phyloP scores from a whole-genome alignment of 345 rosid species.

The Gossypium thurberi region DNA sequence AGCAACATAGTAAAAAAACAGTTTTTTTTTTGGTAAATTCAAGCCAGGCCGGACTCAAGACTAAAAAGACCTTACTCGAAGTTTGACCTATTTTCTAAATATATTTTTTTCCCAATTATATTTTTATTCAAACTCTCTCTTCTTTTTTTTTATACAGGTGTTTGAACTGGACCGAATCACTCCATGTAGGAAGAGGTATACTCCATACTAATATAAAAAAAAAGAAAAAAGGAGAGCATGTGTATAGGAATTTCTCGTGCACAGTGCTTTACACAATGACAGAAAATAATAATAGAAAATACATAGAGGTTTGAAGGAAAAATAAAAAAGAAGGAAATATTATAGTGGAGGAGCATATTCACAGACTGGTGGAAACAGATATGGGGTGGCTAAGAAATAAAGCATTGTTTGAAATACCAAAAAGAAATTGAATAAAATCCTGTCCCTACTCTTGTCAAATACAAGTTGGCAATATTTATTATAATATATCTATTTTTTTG shows the following conservation, averaged over 20 bases:
- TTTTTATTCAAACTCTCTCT: too few relatives aligned
- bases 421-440: constrained; percentile 1
- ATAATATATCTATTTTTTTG: neutral
- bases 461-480: constrained; percentile 17
- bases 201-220: too few relatives aligned
- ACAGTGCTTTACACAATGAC: constrained; percentile 3
- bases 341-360: constrained; percentile 25
- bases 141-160: fast-evolving
- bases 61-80: fast-evolving
- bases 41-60: fast-evolving
- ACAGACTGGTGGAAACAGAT: constrained; percentile 3
- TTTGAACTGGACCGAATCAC: too few relatives aligned
- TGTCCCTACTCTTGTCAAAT: neutral
- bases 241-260: neutral
- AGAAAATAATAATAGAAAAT: neutral
- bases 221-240: neutral
- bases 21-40: too few relatives aligned
- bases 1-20: too few relatives aligned
- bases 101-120: too few relatives aligned
- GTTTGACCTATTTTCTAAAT: fast-evolving
- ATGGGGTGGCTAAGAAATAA: constrained; percentile 12
- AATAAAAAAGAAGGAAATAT: neutral
- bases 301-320: neutral
- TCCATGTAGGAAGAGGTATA: too few relatives aligned
- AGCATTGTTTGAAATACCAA: neutral